Percentiles rank a stretch among this genome's conserved stretches.
Evolutionary conservation across 306 rosid species (phyloP).

Genomic region (Pterocarpus santalinus): DNA sequence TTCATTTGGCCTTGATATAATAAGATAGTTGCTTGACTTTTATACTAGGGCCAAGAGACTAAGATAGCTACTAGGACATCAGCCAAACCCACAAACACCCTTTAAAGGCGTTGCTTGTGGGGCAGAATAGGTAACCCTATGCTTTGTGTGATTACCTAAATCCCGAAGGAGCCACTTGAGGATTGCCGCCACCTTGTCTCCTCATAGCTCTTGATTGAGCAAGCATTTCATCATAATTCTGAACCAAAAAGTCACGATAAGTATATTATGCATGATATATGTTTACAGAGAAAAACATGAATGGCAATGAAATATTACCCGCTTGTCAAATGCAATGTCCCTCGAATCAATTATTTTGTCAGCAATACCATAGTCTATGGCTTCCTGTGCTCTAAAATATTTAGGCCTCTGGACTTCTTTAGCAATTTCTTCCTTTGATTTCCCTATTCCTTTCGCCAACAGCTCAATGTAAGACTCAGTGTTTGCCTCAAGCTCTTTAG

Average conservation of each 20-base stretch:
- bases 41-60: not conserved
- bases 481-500: conserved; percentile 85
- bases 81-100: conserved; percentile 42
- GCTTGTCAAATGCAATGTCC: conserved; percentile 67
- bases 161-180: conserved; percentile 86
- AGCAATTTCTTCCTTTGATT: conserved; percentile 77
- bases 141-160: conserved; percentile 55
- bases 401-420: conserved; percentile 76
- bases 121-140: conserved; percentile 36
- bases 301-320: conserved; percentile 59
- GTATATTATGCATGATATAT: conserved; percentile 10
- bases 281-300: conserved; percentile 8
- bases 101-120: conserved; percentile 38
- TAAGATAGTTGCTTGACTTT: conserved; percentile 37
- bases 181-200: conserved; percentile 65
- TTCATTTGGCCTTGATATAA: conserved; percentile 27
- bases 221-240: conserved; percentile 81
- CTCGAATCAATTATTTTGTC: conserved; percentile 71
- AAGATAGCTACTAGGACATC: not conserved
- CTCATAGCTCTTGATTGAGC: conserved; percentile 78
- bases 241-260: conserved; percentile 44
- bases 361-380: conserved; percentile 83
- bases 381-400: conserved; percentile 75
- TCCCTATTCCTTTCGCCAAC: conserved; percentile 80
- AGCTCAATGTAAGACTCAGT: conserved; percentile 82